Conservation (phyloP, 2,329 filamentous ascomycete genomes). For the Xylariomycetidae sp. region DNA sequence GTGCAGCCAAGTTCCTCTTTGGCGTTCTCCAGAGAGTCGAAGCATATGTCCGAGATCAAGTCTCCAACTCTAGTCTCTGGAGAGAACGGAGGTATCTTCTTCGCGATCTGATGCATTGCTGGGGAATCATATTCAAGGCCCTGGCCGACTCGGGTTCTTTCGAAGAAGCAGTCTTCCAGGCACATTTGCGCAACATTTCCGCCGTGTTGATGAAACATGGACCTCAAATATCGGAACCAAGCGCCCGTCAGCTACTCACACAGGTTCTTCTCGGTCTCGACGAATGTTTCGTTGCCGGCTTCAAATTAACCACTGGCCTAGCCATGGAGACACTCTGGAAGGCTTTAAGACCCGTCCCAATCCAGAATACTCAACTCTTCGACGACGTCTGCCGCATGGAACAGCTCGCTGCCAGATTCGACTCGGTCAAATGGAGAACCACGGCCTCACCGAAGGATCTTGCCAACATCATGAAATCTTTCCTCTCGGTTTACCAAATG, state of each 20-base stretch:
- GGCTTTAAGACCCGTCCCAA: slow-evolving; percentile 59
- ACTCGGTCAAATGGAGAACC: slow-evolving; percentile 55
- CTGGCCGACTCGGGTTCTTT: slow-evolving; percentile 42
- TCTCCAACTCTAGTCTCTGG: slow-evolving; percentile 24
- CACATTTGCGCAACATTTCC: slow-evolving; percentile 51
- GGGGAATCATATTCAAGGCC: slow-evolving; percentile 49
- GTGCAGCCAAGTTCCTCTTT: slow-evolving; percentile 46
- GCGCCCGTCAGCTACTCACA: slow-evolving; percentile 33
- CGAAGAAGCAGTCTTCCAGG: slow-evolving; percentile 61
- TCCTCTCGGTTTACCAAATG: slow-evolving; percentile 53
- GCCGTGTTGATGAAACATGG: slow-evolving; percentile 35
- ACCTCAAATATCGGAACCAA: slow-evolving; percentile 16
- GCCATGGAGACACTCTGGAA: slow-evolving; percentile 80
- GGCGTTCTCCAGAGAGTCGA: slow-evolving; percentile 37
- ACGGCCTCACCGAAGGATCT: slow-evolving; percentile 48
- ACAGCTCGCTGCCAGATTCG: slow-evolving; percentile 54
- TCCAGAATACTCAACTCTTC: slow-evolving; percentile 41
- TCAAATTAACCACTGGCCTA: slow-evolving; percentile 69
- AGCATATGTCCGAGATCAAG: slow-evolving; percentile 35
- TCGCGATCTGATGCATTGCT: slow-evolving; percentile 44
- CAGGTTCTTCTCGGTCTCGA: slow-evolving; percentile 39
- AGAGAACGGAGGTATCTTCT: slow-evolving; percentile 31
- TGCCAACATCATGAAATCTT: slow-evolving; percentile 46
- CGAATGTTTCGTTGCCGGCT: slow-evolving; percentile 61
- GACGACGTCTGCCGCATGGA: slow-evolving; percentile 48